Evolutionary conservation across 345 rosid species (phyloP), one percentile per base, ranked within the genome.

Genomic region (Pugionium cornutum): DNA sequence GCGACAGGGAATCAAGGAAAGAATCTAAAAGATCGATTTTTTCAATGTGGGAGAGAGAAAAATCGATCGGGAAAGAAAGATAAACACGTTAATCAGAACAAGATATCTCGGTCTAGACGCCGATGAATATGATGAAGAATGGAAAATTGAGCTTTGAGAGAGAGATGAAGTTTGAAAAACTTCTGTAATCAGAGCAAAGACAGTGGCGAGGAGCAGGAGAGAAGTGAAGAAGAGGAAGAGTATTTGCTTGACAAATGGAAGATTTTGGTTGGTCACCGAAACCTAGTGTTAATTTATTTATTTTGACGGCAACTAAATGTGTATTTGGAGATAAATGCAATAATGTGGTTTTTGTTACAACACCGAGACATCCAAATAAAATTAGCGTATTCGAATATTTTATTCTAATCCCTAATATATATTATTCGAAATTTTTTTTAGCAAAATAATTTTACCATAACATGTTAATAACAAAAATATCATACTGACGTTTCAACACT

Each of bases 1-100:
- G 57, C 26, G 62, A 57, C 33, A 63, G 74, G 78, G 78, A 76
- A 37, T 69, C 72, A 67, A 57, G 39, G 55, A 64, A 58, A 70
- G 47, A 61, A 68, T 56, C 59, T 11, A 70, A 37, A 42, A 34
- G 53, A 35, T 25, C 49, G 62, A 50, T 53, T 39, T 45, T 60
- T 2, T 25, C 52, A 63, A 32, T 2, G 27, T 36, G 45, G 40
- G 46, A 35, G 34, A 47, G 50, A 27, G n/a, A 3, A 65, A 4
- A 32, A 1, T 43, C 37, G 76, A 65, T 47, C 52, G 18, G 43
- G 53, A 57, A 40, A 4, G 1, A 30, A 26, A 31, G 39, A 25
- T 45, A 53, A 52, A 35, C 27, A 50, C 30, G 58, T 41, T n/a
- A 3, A 69, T 34, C 27, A 8, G 62, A 1, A 9, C 27, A 48